Evolutionary conservation across 2,329 filamentous ascomycete genomes (phyloP), one percentile per base, ranked within the genome.

Genomic region (Lachnellula hyalina): DNA sequence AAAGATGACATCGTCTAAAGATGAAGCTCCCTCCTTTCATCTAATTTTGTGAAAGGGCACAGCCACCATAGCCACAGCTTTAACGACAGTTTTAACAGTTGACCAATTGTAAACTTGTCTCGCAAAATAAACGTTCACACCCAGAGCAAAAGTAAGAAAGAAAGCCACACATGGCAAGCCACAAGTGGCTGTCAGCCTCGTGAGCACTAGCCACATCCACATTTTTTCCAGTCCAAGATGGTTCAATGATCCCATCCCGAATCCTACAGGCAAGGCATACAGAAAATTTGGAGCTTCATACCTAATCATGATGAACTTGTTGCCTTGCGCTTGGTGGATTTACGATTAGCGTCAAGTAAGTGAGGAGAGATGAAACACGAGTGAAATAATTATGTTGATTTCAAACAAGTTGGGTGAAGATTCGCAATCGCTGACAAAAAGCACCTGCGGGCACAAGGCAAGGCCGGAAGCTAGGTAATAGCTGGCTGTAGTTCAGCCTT

Each of bases 351-450:
- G 9, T 32, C 3, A 32, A 32, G 9, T 32, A 3, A 32, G 9
- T 32, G 9, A 32, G 28, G 12, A 12, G 28, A 32, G 28, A 32
- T 32, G 28, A 32, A 32, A 32, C 8, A 12, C 8, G 28, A 12
- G 28, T 32, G 28, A 32, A 12, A 12, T 25, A 5, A 12, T 32
- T 25, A 5, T 25, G 28, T 32, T 32, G 28, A 32, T 32, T 32
- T 32, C 28, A 32, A 32, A 32, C 28, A 32, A 32, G 9, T 32
- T 7, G 14, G 1, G 44, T 9, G 11, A 28, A 47, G 17, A 47
- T 47, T 47, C 23, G 44, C 44, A 47, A 47, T 47, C 23, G 44
- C 44, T 47, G 44, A 47, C 44, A 47, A 47, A 47, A 21, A 4
- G 4, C 14, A 32, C n/a, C n/a, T 32, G 28, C 28, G n/a, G n/a